Evolutionary conservation across 305 asterid genomes (phyloP), one percentile per base, ranked within the genome.

Genomic region (Solanum hybrid): DNA sequence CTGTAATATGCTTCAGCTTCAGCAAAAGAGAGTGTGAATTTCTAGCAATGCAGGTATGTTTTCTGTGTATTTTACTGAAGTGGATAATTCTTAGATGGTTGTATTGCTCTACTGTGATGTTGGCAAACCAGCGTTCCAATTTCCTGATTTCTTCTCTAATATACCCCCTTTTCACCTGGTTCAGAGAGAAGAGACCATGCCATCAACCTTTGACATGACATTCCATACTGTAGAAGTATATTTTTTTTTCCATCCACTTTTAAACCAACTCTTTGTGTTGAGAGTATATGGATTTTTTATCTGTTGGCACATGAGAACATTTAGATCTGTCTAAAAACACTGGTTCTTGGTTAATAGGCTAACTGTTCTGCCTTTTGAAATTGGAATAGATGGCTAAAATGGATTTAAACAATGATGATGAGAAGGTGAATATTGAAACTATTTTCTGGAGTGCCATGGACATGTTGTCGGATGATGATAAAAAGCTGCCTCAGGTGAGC

Each of bases 381-480:
- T 34, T 82, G 64, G 85, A 32, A 12, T 91, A 97, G 99, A 97
- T 97, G 99, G 96, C 99, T 84, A 96, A 96, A 93, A 84, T 97
- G 99, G 99, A 97, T 95, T 92, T 97, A 88, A 96, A 93, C 75
- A 90, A 90, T 88, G 99, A 97, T 27, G 96, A 96, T 90, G 99
- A 97, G 95, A 97, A 97, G 93, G 95, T 91, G 90, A 96, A 93
- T 91, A 91, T 92, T n/a, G 99, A 97, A 91, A 97, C 95, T 66
- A 97, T 97, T 72, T 97, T 97, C 94, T 96, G 99, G 99, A 96
- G 98, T 93, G 99, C 99, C 88, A 97, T 97, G 99, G 99, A 97
- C 94, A 96, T 96, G 96, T 94, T 97, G 89, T 97, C 99, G 14
- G 99, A 96, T 89, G 99, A 97, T 93, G 99, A 97, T 91, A 97